Evolutionary conservation across 192 early-diverging fungal genomes (phyloP), one percentile per base, ranked within the genome.

Genomic region (Kappamyces sp.): DNA sequence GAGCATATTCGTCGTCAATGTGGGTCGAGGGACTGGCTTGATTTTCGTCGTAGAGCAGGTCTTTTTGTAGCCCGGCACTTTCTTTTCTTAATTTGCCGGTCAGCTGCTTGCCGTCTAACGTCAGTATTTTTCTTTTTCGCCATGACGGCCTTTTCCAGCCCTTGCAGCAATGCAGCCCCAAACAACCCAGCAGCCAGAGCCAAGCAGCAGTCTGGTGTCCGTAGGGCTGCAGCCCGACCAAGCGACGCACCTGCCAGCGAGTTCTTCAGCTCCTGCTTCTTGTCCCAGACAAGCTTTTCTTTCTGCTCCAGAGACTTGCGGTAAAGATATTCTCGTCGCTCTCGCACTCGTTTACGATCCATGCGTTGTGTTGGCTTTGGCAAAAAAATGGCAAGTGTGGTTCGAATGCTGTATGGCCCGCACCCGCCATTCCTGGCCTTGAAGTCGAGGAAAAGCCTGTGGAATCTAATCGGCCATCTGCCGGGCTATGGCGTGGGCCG

Each of bases 1-100:
- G 83, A 9, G 93, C 84, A 69, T 99, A 99, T 80, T 99, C 96
- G 61, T 99, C 94, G 76, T 99, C 96, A 50, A 92, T 86, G 64
- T 95, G 92, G 6, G 84, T 80, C 3, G 79, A 75, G 5, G 85
- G 85, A 87, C 88, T 83, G 35, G 68, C 68, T 71, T 93, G 89
- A 3, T 86, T 85, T 73, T 99, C 93, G 72, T 99, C 94, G 55
- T 85, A 90, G 55, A 79, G 81, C 38, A 99, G 70, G 38, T 91
- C 87, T 58, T 88, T 84, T 68, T 82, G 83, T 41, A 93, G 70
- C 35, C 67, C 64, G 13, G 80, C 79, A 9, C 84, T 89, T 58
- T 90, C 92, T 55, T 87, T 84, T 55, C 85, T 72, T 50, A 97
- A 72, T 61, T 96, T 90, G n/a, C 78, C 84, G 2, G 96, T 89